Base-by-base conservation (phyloP, 495 filamentous ascomycete species). In the Margaritispora aquatica region DNA sequence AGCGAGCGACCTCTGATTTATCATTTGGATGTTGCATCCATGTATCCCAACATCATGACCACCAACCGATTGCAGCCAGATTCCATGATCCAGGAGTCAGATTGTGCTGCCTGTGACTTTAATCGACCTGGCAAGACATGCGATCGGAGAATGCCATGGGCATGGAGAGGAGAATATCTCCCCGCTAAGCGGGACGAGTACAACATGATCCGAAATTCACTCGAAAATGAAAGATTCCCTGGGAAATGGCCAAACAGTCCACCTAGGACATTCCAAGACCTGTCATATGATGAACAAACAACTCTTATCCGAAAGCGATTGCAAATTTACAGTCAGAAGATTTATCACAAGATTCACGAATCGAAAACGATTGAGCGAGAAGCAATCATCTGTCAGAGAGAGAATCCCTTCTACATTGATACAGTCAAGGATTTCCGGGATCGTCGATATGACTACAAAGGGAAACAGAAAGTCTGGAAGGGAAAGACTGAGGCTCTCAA, bases 21-120 rank as follows among this genome's bases (percentile, higher is more conserved):
- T 71, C 94, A 99, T 77, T 77, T 99, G 69, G 94, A 99, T 65
- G 94, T 99, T 49, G 94, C 94, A 17, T 96, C 94, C 54, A 99
- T 99, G 94, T 99, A 99, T 71, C 94, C 94, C 19, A 99, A 99
- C 69, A 99, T 99, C 73, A 99, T 99, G 95, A 97, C 94, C 2
- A 99, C 95, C 10, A 99, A 99, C 68, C 89, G 94, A 66, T 73
- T 99, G 27, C 94, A 99, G 57, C 94, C 94, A 1, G 94, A 99
- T 70, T 97, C 95, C 3, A 94, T 99, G 90, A 96, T 97, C 38
- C 74, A 92, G 48, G 94, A 99, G 68, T 92, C 95, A 2, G 87
- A 94, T 62, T 99, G 94, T 67, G 94, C 94, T 0, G 92, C 95
- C 8, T 99, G 94, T 70, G 94, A 99, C 66, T 99, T 99, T 80